Percentiles rank a stretch among this genome's conserved stretches.
phyloP scores from a whole-genome alignment of 148 eudicot species.

The Oxyria digyna region DNA sequence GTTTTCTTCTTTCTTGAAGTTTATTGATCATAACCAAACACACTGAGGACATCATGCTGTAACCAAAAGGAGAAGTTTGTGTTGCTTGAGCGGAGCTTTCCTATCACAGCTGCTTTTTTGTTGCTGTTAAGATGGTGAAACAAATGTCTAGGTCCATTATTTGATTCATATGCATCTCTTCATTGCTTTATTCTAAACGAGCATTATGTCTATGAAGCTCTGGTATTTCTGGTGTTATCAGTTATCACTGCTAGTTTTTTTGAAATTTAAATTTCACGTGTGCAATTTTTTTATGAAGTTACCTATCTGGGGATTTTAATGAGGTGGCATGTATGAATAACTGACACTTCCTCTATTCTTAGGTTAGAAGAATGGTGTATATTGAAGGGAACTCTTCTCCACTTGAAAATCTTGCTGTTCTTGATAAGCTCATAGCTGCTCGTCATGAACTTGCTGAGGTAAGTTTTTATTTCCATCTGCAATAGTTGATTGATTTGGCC shows the following conservation, averaged over 20 bases:
- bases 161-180: too few species aligned
- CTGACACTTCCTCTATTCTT: slow-evolving; percentile 1
- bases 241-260: too few species aligned
- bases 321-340: background rate
- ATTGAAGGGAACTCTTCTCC: slow-evolving; percentile 71
- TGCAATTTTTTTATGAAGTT: background rate
- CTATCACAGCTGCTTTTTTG: background rate
- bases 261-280: too few species aligned
- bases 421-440: slow-evolving; percentile 76
- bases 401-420: slow-evolving; percentile 77
- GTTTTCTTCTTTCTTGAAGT: background rate
- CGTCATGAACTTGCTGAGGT: slow-evolving; percentile 95
- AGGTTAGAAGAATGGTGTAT: slow-evolving; percentile 90
- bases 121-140: background rate
- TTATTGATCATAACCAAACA: background rate
- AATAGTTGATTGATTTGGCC: background rate
- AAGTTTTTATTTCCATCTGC: background rate
- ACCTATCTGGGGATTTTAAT: background rate
- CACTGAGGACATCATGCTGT: background rate
- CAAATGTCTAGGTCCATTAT: background rate
- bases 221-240: too few species aligned
- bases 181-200: background rate
- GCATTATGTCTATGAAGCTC: background rate
- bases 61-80: background rate
- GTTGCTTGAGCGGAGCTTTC: background rate